Evolutionary conservation across 257 asterid genomes (phyloP).

Genomic region (Henckelia pumila): DNA sequence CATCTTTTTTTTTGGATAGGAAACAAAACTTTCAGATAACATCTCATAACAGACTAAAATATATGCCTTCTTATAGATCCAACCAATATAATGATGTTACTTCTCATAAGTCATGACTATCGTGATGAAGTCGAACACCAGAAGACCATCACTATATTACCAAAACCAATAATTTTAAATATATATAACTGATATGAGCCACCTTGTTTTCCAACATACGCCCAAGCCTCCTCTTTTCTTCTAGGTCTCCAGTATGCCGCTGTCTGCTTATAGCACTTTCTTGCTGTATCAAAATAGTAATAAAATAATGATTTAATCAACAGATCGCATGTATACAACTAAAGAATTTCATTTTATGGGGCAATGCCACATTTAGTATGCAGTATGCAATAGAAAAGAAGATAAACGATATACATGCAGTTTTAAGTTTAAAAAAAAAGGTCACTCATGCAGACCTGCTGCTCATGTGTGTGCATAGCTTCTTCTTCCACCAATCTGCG

Average conservation of each 20-base stretch:
- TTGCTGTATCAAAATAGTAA: constrained; percentile 35
- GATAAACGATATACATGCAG: not conserved
- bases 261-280: constrained; percentile 59
- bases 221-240: constrained; percentile 60
- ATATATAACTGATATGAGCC: too few species aligned
- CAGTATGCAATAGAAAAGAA: not conserved
- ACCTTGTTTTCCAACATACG: constrained; percentile 67
- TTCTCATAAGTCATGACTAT: too few species aligned
- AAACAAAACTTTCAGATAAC: too few species aligned
- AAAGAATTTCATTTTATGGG: not conserved
- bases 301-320: not conserved
- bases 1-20: too few species aligned
- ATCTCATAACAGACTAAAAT: too few species aligned
- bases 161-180: too few species aligned
- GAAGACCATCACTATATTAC: too few species aligned
- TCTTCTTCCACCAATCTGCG: constrained; percentile 63
- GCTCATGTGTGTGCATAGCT: constrained; percentile 61
- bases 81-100: too few species aligned
- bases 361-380: not conserved
- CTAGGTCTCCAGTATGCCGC: constrained; percentile 68
- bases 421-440: not conserved
- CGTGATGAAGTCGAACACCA: too few species aligned
- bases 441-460: constrained; percentile 53
- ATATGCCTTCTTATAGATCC: too few species aligned
- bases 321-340: not conserved